phyloP scores from a whole-genome alignment of 441 rosid species.

The Melastoma candidum region DNA sequence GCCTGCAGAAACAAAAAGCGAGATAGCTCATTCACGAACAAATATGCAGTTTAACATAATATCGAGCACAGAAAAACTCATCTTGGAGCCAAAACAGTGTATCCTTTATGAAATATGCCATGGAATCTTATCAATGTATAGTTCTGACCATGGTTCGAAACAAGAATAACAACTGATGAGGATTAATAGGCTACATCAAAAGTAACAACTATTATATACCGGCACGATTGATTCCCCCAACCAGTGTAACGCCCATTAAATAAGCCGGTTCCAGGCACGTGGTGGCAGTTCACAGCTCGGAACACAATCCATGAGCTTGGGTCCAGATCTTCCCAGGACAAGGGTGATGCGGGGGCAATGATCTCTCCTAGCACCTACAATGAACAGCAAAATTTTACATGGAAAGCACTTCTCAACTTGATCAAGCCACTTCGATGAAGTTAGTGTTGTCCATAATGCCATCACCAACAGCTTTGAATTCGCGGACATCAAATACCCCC shows the following conservation, averaged over 20 bases:
- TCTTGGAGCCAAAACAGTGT: slow-evolving; percentile 34
- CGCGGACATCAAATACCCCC: slow-evolving; percentile 15
- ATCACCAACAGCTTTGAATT: slow-evolving; percentile 36
- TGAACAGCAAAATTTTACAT: background rate
- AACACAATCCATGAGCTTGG: slow-evolving; percentile 19
- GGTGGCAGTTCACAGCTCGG: slow-evolving; percentile 10
- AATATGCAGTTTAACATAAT: background rate
- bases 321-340: slow-evolving; percentile 16
- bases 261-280: slow-evolving; percentile 15
- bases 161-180: background rate
- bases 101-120: slow-evolving; percentile 19
- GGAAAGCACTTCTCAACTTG: too few relatives aligned
- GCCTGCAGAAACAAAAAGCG: slow-evolving; percentile 18
- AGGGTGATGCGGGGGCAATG: slow-evolving; percentile 22
- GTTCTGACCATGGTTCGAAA: too few relatives aligned
- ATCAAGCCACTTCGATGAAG: too few relatives aligned
- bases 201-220: slow-evolving; percentile 23
- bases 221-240: slow-evolving; percentile 41
- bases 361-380: slow-evolving; percentile 21
- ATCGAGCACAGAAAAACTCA: slow-evolving; percentile 4
- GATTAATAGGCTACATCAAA: background rate
- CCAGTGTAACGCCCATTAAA: slow-evolving; percentile 27
- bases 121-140: background rate
- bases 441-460: slow-evolving; percentile 28
- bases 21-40: background rate